Base-by-base conservation (phyloP, 345 rosid genomes). In the Adansonia digitata region DNA sequence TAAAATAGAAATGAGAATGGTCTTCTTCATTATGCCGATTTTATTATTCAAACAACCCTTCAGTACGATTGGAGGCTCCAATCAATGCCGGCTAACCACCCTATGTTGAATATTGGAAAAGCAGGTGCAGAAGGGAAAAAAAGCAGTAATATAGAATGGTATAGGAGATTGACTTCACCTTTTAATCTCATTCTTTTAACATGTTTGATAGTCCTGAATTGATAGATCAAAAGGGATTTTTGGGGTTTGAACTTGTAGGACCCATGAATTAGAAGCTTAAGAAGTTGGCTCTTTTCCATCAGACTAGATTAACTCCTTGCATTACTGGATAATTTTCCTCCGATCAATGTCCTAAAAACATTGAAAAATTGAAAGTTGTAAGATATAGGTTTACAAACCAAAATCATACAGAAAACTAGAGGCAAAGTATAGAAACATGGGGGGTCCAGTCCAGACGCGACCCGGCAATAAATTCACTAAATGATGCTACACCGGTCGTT, bases 91-190 rank as follows among this genome's bases (percentile, higher is more conserved):
- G n/a, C n/a, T n/a, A n/a, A n/a, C n/a, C n/a, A 42, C 11, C 46
- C 46, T 42, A 42, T 42, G 46, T 42, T 42, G 46, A 42, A 42
- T 42, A 10, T 7, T 2, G 22, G 63, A 42, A 75, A 71, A 48
- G 55, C 43, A 26, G 53, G 35, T 37, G 55, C 37, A 52, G 46
- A 18, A 53, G 18, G 39, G n/a, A 55, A 18, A 49, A 49, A 60
- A 35, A 57, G 27, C 22, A 8, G 29, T 62, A 34, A 22, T 29
- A 22, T 43, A 11, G 74, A 76, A 74, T 37, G 78, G 56, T 18
- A 17, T 15, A 46, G 60, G 63, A 57, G 78, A 78, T 84, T 82
- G 83, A 82, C 83, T 51, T 78, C 69, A 57, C 72, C 72, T 66
- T 80, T 70, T 24, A 73, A 69, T 75, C 71, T 1, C 51, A 40